Percentiles rank a stretch among this genome's conserved stretches.
These are phyloP conservation scores for Sherardia arvensis DNA, from an alignment of 257 asterid species.

Conservation along the genomic window DNA sequence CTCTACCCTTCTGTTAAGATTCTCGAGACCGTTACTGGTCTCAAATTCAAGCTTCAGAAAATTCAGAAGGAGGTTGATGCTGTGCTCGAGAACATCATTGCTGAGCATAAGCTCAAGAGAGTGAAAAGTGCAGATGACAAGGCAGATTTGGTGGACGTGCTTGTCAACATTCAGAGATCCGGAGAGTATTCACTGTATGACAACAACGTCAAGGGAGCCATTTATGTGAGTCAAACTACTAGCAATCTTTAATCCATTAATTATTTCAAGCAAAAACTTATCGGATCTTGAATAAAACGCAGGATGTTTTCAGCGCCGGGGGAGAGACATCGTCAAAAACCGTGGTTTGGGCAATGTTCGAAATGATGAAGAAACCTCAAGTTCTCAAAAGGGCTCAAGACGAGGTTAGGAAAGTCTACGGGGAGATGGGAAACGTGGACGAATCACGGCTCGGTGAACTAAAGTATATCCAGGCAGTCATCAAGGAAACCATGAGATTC, in stretches of 20 bases:
- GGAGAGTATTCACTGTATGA: background rate
- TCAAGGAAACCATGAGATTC: background rate
- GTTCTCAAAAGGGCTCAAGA: background rate
- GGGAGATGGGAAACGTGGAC: background rate
- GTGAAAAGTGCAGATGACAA: background rate
- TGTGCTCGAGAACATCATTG: background rate
- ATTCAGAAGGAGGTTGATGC: background rate
- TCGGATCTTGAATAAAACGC: too few species aligned
- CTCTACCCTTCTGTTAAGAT: constrained; percentile 3
- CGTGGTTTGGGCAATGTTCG: too few species aligned
- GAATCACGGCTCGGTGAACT: background rate
- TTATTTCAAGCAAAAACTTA: background rate
- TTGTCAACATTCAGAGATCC: background rate
- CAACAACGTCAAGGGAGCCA: constrained; percentile 6
- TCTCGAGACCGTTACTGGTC: constrained; percentile 1
- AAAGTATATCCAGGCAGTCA: background rate
- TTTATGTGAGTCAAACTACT: background rate
- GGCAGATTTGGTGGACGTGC: constrained; percentile 1
- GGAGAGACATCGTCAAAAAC: too few species aligned
- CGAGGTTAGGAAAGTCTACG: background rate
- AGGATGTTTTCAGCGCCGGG: too few species aligned
- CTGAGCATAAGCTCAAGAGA: background rate
- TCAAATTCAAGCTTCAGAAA: background rate
- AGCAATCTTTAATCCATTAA: too few species aligned
- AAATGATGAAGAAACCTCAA: background rate